phyloP scores from a whole-genome alignment of 176 grass and related monocot species.

The Oryza meyeriana region DNA sequence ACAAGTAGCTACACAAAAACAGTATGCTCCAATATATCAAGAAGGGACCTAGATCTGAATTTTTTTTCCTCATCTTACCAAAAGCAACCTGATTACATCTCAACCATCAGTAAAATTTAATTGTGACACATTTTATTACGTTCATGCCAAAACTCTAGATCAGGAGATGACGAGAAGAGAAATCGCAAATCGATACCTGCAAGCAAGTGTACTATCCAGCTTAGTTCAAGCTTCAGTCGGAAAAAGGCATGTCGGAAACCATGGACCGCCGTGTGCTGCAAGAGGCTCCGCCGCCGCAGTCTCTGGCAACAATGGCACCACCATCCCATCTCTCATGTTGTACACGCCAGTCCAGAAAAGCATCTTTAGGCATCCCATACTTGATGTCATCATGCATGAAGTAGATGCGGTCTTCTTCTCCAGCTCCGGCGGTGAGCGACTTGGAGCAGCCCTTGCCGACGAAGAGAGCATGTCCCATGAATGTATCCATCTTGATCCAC shows the following conservation, averaged over 20 bases:
- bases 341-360: background rate
- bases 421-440: background rate
- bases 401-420: conserved; percentile 27
- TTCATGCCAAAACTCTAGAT: no score
- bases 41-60: no score
- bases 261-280: background rate
- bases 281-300: background rate
- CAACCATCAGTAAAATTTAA: no score
- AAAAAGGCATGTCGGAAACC: background rate
- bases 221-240: background rate
- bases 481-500: background rate
- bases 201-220: no score
- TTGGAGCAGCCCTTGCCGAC: background rate
- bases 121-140: no score
- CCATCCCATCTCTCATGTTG: background rate
- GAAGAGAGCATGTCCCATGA: conserved; percentile 3
- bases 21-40: no score
- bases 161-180: no score
- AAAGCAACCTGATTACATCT: no score
- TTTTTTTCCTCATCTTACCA: no score
- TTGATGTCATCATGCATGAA: background rate
- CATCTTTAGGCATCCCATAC: no score
- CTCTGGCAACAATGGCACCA: background rate
- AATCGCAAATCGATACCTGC: no score
- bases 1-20: no score